Evolutionary conservation across 31 red algal genomes (phyloP).

Genomic region (Endocladia muricata): DNA sequence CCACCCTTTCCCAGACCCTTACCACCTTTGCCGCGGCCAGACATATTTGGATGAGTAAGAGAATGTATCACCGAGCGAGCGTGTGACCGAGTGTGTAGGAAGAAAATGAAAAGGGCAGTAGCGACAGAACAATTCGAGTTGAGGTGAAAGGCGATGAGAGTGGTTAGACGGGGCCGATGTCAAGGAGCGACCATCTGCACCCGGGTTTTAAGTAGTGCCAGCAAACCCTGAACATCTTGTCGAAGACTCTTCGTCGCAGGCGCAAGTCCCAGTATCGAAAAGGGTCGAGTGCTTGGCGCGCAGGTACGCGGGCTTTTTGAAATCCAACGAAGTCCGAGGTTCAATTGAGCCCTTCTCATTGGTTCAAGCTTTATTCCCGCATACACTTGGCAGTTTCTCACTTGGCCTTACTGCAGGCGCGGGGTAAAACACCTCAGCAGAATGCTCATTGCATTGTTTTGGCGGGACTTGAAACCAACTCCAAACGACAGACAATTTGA

Average conservation of each 20-base stretch:
- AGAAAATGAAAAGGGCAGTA: background rate
- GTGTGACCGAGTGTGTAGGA: background rate
- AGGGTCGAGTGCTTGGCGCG: too few relatives aligned
- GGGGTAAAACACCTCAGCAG: conserved; percentile 29
- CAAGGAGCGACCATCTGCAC: background rate
- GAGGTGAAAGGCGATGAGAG: background rate
- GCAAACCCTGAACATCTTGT: too few relatives aligned
- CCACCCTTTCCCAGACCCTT: conserved; percentile 99
- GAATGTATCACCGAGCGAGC: conserved; percentile 14
- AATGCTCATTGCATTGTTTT: too few relatives aligned
- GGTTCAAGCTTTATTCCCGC: background rate
- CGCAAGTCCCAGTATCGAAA: too few relatives aligned
- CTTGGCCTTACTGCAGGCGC: background rate
- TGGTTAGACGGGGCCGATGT: background rate
- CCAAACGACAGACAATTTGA: too few relatives aligned
- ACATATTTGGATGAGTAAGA: conserved; percentile 50
- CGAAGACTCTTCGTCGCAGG: too few relatives aligned
- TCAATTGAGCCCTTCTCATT: conserved; percentile 15
- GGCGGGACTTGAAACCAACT: too few relatives aligned
- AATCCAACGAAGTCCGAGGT: too few relatives aligned
- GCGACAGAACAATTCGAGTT: background rate
- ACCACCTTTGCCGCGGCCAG: conserved; percentile 98
- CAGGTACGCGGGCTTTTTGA: too few relatives aligned
- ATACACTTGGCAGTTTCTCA: background rate
- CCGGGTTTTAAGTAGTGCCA: too few relatives aligned